Base-by-base conservation (phyloP, 371 early-diverging fungal genomes). In the Mortierella sp. region DNA sequence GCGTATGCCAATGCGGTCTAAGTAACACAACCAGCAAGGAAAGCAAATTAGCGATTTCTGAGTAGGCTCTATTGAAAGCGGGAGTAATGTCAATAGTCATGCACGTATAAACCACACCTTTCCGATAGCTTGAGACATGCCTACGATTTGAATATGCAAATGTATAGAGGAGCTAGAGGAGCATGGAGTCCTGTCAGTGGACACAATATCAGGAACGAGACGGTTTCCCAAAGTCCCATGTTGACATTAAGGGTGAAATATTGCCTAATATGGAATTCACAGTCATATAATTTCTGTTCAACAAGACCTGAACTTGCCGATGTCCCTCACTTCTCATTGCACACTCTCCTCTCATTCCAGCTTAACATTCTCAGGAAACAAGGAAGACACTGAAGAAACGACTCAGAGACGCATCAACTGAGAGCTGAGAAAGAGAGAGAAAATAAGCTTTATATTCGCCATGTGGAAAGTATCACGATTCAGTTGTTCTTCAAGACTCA, bases 1-100 rank as follows among this genome's bases (percentile, higher is more conserved):
- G 97, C 95, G 76, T 96, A 96, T 19, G 97, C 96, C 74, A 97
- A 87, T 32, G 95, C 95, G 40, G 96, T 96, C 96, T 96, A 86
- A 36, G 45, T 57, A 4, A 65, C n/a, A 53, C 21, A 57, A 45
- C 47, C 58, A 74, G 32, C 28, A 69, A 53, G 1, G 58, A 48
- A 45, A 45, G 28, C 24, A 45, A 41, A 58, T 45, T 38, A n/a
- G 36, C 7, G 59, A 28, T 7, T 70, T 19, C 19, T 10, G 52
- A 28, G 50, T 22, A 52, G 33, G 4, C 28, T 28, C 21, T 10
- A 33, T 11, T 16, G 15, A 4, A 48, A 33, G 32, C 33, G 50
- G 3, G 10, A 24, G 15, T 36, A 55, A 22, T 33, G 15, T 15
- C 24, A 43, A 24, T 28, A 19, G 32, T 9, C n/a, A n/a, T n/a